A percentile compares a stretch with the other conserved stretches of the same genome.
Evolutionary conservation across 495 filamentous ascomycete species (phyloP).

Genomic region (Hypoxylon fuscum): DNA sequence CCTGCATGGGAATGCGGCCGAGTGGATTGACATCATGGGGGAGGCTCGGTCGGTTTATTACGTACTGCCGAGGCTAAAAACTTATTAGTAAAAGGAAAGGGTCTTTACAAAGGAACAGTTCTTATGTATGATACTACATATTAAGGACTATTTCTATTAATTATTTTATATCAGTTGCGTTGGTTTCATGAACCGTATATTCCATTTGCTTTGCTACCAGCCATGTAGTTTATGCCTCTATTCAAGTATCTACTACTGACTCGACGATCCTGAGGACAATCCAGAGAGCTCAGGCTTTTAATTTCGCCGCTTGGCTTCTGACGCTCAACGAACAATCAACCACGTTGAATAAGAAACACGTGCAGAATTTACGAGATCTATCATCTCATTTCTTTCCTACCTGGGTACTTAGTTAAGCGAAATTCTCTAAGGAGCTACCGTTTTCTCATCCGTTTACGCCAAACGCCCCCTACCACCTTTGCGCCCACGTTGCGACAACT

Average conservation of each 20-base stretch:
- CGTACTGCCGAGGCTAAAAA: slow-evolving; percentile 36
- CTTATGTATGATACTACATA: slow-evolving; percentile 29
- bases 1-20: slow-evolving; percentile 9
- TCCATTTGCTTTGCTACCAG: neutral
- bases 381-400: no score
- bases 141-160: neutral
- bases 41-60: slow-evolving; percentile 6
- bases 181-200: neutral
- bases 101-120: slow-evolving; percentile 9
- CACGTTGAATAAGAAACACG: no score
- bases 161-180: neutral
- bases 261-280: neutral
- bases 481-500: neutral
- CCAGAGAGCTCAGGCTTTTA: neutral
- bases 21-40: slow-evolving; percentile 34
- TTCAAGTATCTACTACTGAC: neutral
- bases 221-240: neutral
- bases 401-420: no score
- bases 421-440: no score
- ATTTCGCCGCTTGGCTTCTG: neutral
- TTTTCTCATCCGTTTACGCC: no score
- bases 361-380: neutral
- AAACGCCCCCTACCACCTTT: no score
- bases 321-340: neutral
- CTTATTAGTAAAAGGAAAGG: slow-evolving; percentile 22